These are phyloP conservation scores for Perkinsus chesapeaki DNA, from an alignment of 169 alveolate species.

Conservation along the genomic window DNA sequence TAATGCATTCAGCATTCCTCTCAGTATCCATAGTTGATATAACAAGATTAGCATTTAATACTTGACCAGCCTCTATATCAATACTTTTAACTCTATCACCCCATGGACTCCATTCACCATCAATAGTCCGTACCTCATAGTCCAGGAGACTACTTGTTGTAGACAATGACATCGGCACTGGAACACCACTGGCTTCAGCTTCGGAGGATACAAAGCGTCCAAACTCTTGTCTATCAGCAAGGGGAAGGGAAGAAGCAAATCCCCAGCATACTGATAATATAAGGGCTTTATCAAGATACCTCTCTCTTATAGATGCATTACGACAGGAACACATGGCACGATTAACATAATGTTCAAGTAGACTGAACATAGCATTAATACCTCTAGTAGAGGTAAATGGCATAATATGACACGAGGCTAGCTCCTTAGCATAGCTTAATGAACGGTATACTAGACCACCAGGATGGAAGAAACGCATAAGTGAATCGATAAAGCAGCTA, in stretches of 20 bases:
- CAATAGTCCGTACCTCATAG: slow-evolving; percentile 81
- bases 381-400: slow-evolving; percentile 81
- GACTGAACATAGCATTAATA: slow-evolving; percentile 73
- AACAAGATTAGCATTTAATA: slow-evolving; percentile 86
- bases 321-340: slow-evolving; percentile 1
- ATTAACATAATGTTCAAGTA: slow-evolving; percentile 49
- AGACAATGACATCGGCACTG: background rate
- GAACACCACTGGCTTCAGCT: slow-evolving; percentile 17
- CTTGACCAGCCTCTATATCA: slow-evolving; percentile 42
- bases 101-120: slow-evolving; percentile 88
- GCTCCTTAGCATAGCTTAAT: background rate
- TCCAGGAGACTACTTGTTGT: slow-evolving; percentile 64
- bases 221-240: slow-evolving; percentile 59
- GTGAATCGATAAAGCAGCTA: slow-evolving; percentile 59
- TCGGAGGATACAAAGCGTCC: slow-evolving; percentile 48
- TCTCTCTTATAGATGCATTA: background rate
- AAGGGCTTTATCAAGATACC: background rate
- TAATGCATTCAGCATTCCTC: slow-evolving; percentile 86
- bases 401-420: slow-evolving; percentile 69
- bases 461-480: slow-evolving; percentile 55
- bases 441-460: slow-evolving; percentile 42
- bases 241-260: slow-evolving; percentile 27
- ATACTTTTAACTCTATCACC: slow-evolving; percentile 69
- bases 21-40: slow-evolving; percentile 94
- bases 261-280: slow-evolving; percentile 26